Evolutionary conservation across 331 rosid genomes (phyloP).

Genomic region (Prunus yedoensis): DNA sequence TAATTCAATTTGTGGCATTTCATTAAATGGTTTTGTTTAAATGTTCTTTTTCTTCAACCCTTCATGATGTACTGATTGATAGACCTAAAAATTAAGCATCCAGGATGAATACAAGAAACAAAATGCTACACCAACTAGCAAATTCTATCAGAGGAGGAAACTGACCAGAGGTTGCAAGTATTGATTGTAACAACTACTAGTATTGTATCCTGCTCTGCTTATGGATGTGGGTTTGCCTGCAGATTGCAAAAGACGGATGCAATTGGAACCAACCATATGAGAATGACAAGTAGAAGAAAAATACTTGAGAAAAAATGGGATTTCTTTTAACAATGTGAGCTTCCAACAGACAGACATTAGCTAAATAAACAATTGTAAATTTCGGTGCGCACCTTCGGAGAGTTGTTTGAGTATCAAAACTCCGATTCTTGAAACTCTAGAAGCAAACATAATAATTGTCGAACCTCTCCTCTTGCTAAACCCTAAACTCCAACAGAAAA

Average conservation of each 20-base stretch:
- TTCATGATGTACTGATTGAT: background rate
- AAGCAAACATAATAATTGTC: slow-evolving; percentile 27
- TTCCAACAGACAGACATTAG: background rate
- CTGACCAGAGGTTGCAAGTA: slow-evolving; percentile 43
- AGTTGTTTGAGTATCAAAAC: slow-evolving; percentile 29
- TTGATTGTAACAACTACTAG: slow-evolving; percentile 16
- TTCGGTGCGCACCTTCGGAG: slow-evolving; percentile 15
- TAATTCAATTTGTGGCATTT: background rate
- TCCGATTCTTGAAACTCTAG: slow-evolving; percentile 33
- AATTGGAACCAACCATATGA: background rate
- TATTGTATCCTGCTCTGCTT: slow-evolving; percentile 8
- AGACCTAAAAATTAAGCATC: background rate
- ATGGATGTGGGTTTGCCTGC: slow-evolving; percentile 20
- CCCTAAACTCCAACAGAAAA: background rate
- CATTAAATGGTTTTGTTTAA: background rate
- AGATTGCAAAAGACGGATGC: background rate
- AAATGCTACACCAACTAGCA: background rate
- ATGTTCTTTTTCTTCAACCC: background rate
- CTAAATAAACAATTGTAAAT: background rate
- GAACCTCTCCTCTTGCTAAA: slow-evolving; percentile 1
- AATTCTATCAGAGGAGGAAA: background rate
- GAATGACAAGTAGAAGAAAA: background rate
- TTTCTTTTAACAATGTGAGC: background rate
- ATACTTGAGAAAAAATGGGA: background rate
- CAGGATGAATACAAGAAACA: background rate